These are phyloP conservation scores for Diaporthe australafricana DNA, from an alignment of 2,329 filamentous ascomycete species.

Conservation along the genomic window DNA sequence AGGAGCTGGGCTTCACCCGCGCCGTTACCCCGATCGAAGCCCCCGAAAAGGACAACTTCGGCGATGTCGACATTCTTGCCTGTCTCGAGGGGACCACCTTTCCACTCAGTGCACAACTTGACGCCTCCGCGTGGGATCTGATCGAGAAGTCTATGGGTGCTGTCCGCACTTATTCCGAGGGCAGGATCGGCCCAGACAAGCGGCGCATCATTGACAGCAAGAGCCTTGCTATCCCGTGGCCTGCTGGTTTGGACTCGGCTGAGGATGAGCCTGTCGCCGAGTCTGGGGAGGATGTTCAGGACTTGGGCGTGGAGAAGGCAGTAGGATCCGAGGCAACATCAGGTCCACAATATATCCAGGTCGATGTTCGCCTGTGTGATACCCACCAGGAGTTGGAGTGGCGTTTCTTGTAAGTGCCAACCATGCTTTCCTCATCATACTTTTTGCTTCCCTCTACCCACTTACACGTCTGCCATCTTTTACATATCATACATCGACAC, in stretches of 20 bases:
- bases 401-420: conserved; percentile 64
- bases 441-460: neutral
- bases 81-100: conserved; percentile 42
- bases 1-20: conserved; percentile 58
- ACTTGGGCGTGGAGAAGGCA: conserved; percentile 28
- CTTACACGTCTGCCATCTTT: neutral
- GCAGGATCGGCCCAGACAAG: neutral
- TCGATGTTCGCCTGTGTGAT: conserved; percentile 72
- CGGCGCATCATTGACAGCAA: conserved; percentile 44
- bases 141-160: conserved; percentile 61
- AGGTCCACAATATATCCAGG: conserved; percentile 66
- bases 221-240: conserved; percentile 68
- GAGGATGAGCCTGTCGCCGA: neutral
- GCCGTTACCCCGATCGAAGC: conserved; percentile 75
- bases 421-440: neutral
- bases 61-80: conserved; percentile 80
- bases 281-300: conserved; percentile 34
- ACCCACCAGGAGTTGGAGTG: conserved; percentile 63
- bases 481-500: neutral
- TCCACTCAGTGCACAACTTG: neutral
- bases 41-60: conserved; percentile 74
- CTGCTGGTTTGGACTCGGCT: conserved; percentile 42
- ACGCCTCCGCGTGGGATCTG: conserved; percentile 38
- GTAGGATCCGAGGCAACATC: neutral
- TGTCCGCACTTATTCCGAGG: conserved; percentile 41